Base-by-base conservation (phyloP, 441 rosid genomes). In the Croton setiger region DNA sequence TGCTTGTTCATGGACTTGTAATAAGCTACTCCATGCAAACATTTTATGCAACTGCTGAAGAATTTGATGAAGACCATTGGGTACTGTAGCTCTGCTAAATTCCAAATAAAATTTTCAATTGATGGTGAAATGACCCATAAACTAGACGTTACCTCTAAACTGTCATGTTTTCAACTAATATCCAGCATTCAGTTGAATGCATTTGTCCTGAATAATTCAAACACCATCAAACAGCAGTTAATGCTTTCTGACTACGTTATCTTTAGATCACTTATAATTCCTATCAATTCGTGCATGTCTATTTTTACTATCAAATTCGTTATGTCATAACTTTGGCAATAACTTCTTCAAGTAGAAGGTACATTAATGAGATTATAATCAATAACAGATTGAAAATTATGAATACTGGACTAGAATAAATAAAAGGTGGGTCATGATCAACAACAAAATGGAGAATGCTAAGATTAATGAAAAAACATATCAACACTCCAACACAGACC, bases 401-500 rank as follows among this genome's bases (percentile, higher is more conserved):
- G 5, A 44, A 37, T 2, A 27, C 31, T 27, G 31, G 31, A 27
- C 31, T 27, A 27, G 31, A 27, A 0, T 27, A 27, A 27, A 27
- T 27, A 27, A 27, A 27, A 27, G 2, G 1, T 27, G 31, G 31
- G 31, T 27, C 31, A 27, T 27, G 1, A 1, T 27, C 31, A 27
- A 27, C 31, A 27, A 27, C 31, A 27, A 27, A 27, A 1, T 27
- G 31, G 27, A 20, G 8, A 21, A 20, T 5, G 31, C 23, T 39
- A 57, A 14, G 17, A 36, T 0, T 0, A 1, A 52, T 37, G 33
- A 44, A 67, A 44, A 67, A 68, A 17, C 35, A 60, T 39, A 55
- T 57, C 55, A 20, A 56, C 41, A 33, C 63, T 74, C 59, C 58
- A 76, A 66, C 63, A 82, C 86, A 67, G 72, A 90, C 98, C 97